A percentile compares a stretch with the other conserved stretches of the same genome.
Evolutionary conservation across 768 basidiomycete genomes (phyloP).

Genomic region (Suillus placidus): DNA sequence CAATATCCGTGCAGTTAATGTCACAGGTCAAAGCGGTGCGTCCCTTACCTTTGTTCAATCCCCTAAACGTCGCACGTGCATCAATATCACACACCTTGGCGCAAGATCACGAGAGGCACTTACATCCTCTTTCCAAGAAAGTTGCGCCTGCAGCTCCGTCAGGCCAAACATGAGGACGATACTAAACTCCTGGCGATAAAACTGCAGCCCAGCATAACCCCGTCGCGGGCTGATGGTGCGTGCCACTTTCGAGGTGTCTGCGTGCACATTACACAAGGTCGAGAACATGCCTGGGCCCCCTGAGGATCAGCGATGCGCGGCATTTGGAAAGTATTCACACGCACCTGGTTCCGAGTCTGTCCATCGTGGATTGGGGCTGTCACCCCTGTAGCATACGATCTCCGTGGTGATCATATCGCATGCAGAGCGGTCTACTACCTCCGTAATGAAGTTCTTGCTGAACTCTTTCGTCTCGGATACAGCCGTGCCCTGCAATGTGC

Average conservation of each 20-base stretch:
- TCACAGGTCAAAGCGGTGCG: too few relatives aligned
- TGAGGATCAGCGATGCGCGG: conserved; percentile 1
- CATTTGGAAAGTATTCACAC: not conserved
- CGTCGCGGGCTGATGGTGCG: conserved; percentile 33
- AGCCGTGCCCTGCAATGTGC: conserved; percentile 25
- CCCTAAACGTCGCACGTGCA: conserved; percentile 11
- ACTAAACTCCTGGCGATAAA: conserved; percentile 37
- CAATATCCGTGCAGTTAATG: conserved; percentile 9
- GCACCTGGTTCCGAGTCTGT: conserved; percentile 33
- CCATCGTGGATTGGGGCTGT: conserved; percentile 29
- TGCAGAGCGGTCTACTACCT: conserved; percentile 29
- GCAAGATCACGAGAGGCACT: conserved; percentile 17
- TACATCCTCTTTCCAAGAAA: conserved; percentile 47
- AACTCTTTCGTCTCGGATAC: conserved; percentile 36
- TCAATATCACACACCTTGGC: conserved; percentile 1
- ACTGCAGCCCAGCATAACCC: conserved; percentile 32
- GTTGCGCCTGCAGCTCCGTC: conserved; percentile 50
- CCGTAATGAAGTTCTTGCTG: conserved; percentile 35
- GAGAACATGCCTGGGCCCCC: conserved; percentile 29
- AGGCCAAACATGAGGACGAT: conserved; percentile 47
- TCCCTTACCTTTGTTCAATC: conserved; percentile 25
- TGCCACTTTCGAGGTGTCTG: conserved; percentile 33
- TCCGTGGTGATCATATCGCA: conserved; percentile 35
- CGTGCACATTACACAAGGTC: conserved; percentile 25
- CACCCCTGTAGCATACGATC: conserved; percentile 33